These are phyloP conservation scores for Monilinia polystroma DNA, from an alignment of 2,329 filamentous ascomycete genomes.

Conservation along the genomic window DNA sequence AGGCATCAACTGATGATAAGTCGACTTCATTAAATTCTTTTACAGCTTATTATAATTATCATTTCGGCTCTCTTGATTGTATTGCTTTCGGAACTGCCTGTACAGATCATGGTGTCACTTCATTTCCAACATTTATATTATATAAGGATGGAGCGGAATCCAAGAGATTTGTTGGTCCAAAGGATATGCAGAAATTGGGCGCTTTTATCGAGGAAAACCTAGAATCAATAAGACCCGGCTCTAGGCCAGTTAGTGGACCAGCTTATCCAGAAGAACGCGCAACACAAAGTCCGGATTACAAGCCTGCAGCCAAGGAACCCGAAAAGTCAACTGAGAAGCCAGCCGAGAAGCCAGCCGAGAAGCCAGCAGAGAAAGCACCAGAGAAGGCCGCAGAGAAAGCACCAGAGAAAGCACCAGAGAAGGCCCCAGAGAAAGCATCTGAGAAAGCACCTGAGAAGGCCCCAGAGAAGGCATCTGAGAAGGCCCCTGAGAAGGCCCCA, in stretches of 20 bases:
- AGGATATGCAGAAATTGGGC: constrained; percentile 65
- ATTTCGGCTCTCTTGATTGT: constrained; percentile 85
- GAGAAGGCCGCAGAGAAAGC: neutral
- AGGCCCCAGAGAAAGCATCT: neutral
- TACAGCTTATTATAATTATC: constrained; percentile 81
- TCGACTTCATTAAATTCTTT: constrained; percentile 58
- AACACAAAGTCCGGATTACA: constrained; percentile 40
- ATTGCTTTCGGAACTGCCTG: constrained; percentile 80
- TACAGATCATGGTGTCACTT: constrained; percentile 60
- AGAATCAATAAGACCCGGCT: constrained; percentile 77
- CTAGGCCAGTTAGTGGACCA: constrained; percentile 57
- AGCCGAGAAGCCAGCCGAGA: neutral
- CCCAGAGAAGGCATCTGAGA: neutral
- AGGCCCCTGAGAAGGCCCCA: neutral
- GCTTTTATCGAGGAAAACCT: constrained; percentile 72
- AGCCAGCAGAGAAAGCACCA: neutral
- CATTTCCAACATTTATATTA: constrained; percentile 75
- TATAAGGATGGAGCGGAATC: constrained; percentile 74
- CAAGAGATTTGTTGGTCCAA: constrained; percentile 63
- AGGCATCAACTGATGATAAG: constrained; percentile 41
- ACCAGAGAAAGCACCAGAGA: neutral
- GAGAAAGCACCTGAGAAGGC: constrained; percentile 7
- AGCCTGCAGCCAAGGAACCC: constrained; percentile 24
- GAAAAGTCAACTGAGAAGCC: constrained; percentile 35
- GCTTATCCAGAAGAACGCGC: constrained; percentile 71